Evolutionary conservation across 768 basidiomycete species (phyloP).

Genomic region (Psilocybe subaeruginosa): DNA sequence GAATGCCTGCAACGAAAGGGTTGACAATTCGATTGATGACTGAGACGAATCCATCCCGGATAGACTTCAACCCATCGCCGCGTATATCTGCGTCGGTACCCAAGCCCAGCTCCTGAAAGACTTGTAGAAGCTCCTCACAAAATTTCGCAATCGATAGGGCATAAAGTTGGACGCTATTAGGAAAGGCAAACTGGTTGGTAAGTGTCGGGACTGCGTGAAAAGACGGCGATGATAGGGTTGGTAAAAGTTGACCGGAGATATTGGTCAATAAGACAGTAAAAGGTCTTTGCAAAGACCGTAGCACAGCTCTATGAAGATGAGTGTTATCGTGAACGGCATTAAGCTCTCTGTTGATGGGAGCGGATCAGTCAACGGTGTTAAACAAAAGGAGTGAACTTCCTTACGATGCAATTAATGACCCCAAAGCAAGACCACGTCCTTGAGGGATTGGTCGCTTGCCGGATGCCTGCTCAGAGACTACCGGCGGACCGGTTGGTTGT

Average conservation of each 20-base stretch:
- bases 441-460: conserved; percentile 76
- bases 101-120: conserved; percentile 67
- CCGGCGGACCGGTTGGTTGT: conserved; percentile 60
- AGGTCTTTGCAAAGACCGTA: conserved; percentile 76
- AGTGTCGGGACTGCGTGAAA: conserved; percentile 58
- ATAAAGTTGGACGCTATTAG: conserved; percentile 71
- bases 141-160: conserved; percentile 71
- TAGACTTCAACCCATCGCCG: conserved; percentile 68
- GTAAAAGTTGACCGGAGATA: conserved; percentile 67
- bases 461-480: conserved; percentile 53
- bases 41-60: conserved; percentile 73
- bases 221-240: conserved; percentile 64
- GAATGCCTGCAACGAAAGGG: conserved; percentile 65
- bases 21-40: conserved; percentile 67
- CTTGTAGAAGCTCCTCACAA: conserved; percentile 72
- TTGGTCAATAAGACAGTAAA: conserved; percentile 75
- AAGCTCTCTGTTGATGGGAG: conserved; percentile 56
- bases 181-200: conserved; percentile 50
- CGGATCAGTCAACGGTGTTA: background rate
- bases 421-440: conserved; percentile 71
- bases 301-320: conserved; percentile 68
- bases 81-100: conserved; percentile 64
- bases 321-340: conserved; percentile 63
- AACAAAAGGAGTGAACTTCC: conserved; percentile 31
- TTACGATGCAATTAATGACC: conserved; percentile 71